A percentile compares a stretch with the other conserved stretches of the same genome.
Conservation (phyloP, 768 basidiomycete species). For the Tremella yokohamensis region DNA sequence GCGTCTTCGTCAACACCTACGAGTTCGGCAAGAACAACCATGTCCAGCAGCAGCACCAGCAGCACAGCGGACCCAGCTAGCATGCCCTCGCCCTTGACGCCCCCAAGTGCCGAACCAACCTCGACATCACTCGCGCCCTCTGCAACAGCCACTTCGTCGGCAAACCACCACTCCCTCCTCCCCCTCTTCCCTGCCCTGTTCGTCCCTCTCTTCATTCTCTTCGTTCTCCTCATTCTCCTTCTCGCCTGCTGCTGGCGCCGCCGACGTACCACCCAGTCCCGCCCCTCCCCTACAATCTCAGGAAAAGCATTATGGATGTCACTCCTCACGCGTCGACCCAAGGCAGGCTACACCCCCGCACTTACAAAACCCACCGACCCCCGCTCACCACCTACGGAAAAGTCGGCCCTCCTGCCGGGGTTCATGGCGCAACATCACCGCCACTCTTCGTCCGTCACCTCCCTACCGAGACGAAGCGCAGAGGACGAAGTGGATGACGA, state of each 20-base stretch:
- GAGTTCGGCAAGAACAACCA: background rate
- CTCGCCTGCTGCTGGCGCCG: conserved; percentile 1
- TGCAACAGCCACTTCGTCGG: background rate
- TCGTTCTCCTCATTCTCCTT: conserved; percentile 16
- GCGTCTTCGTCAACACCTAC: background rate
- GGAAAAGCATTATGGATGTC: background rate
- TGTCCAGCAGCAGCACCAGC: no score
- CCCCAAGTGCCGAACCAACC: background rate
- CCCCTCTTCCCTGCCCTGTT: conserved; percentile 12
- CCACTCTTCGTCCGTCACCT: background rate
- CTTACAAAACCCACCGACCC: no score
- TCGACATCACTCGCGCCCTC: background rate
- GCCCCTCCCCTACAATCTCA: background rate
- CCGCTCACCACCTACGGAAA: conserved; percentile 14
- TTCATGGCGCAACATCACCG: conserved; percentile 24
- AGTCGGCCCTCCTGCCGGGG: conserved; percentile 19
- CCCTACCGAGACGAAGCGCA: no score
- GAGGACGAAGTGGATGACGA: conserved; percentile 13
- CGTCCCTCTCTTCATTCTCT: conserved; percentile 9
- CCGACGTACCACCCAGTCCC: background rate
- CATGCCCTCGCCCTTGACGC: background rate
- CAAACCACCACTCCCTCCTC: background rate
- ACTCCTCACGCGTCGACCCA: background rate
- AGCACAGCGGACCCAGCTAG: background rate
- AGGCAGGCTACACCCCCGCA: background rate